phyloP scores from a whole-genome alignment of 495 filamentous ascomycete genomes.

The Filosporella fistucella region DNA sequence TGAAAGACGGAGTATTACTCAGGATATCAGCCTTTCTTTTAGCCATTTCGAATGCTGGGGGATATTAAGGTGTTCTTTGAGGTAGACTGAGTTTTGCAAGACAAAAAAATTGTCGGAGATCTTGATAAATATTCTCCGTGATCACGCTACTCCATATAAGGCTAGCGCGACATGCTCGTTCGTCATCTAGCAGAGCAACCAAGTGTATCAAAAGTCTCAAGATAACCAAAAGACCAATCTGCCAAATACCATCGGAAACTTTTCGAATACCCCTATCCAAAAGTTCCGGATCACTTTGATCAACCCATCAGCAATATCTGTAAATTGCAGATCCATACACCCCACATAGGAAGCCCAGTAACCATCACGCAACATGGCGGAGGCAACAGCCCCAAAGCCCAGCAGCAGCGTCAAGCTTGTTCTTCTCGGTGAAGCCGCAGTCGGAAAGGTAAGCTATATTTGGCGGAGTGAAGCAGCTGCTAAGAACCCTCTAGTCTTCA shows the following conservation, averaged over 20 bases:
- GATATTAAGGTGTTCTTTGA: no score
- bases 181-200: conserved; percentile 4
- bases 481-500: conserved; percentile 62
- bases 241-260: not conserved
- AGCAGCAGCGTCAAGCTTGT: conserved; percentile 99
- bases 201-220: conserved; percentile 4
- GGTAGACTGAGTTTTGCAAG: no score
- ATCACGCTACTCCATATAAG: not conserved
- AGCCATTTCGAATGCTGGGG: no score
- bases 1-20: conserved; percentile 1
- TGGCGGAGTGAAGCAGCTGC: not conserved
- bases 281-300: not conserved
- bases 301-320: not conserved
- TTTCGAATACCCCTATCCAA: not conserved
- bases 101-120: no score
- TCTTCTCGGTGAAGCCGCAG: conserved; percentile 91
- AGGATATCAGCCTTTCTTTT: conserved; percentile 24
- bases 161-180: not conserved
- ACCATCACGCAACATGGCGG: conserved; percentile 38
- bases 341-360: no score
- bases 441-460: conserved; percentile 75
- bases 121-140: no score
- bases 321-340: no score
- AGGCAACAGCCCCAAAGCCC: conserved; percentile 66
- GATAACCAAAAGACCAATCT: not conserved